Percentiles rank a stretch among this genome's conserved stretches.
These are phyloP conservation scores for Scheffersomyces titani DNA, from an alignment of 1,139 yeast genomes.

Conservation along the genomic window DNA sequence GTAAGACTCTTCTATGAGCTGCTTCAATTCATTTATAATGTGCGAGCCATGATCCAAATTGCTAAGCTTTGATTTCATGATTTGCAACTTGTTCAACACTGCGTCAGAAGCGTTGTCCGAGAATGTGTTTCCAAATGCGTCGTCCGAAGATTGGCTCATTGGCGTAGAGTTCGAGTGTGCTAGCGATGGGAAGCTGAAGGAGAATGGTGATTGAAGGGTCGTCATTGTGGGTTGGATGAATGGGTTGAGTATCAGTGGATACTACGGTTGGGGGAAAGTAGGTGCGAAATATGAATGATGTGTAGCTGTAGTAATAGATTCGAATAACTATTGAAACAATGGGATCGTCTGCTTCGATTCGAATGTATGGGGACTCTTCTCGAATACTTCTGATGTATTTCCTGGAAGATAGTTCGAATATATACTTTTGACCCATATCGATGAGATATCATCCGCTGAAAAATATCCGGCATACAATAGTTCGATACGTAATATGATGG, in stretches of 20 bases:
- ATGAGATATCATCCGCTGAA: not conserved
- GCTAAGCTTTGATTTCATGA: not conserved
- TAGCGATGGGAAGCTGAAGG: not conserved
- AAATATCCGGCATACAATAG: not conserved
- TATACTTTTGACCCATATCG: not conserved
- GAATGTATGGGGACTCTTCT: not conserved
- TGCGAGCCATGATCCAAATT: not conserved
- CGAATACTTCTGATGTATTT: not conserved
- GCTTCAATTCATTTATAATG: not conserved
- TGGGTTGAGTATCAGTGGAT: not conserved
- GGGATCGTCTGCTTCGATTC: not conserved
- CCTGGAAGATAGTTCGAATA: not conserved
- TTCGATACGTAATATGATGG: not conserved
- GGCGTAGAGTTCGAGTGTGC: not conserved
- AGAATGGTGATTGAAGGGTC: not conserved
- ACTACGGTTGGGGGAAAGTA: not conserved
- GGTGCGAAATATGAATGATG: not conserved
- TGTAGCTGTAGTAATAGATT: not conserved
- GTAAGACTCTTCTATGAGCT: not conserved
- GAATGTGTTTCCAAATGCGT: not conserved
- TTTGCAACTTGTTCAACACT: not conserved
- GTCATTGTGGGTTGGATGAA: not conserved
- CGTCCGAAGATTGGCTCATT: not conserved
- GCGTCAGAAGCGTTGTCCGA: not conserved
- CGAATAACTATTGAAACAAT: not conserved